These are phyloP conservation scores for Annulohypoxylon bovei DNA, from an alignment of 495 filamentous ascomycete species.

Conservation along the genomic window DNA sequence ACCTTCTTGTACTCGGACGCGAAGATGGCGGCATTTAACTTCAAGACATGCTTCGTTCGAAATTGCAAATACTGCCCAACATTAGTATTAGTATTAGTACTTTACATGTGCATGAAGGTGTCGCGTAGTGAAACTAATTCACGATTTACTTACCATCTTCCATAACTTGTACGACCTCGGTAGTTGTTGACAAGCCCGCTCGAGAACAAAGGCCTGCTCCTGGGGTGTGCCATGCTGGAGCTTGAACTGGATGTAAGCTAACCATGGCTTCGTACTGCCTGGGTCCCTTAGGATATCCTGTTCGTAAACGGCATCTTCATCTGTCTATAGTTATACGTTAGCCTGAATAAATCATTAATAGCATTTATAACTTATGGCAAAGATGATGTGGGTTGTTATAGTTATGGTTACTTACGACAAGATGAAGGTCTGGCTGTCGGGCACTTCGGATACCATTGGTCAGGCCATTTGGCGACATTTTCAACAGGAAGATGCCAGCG, in stretches of 20 bases:
- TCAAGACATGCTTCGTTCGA: constrained; percentile 80
- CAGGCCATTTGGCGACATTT: constrained; percentile 46
- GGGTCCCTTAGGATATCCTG: constrained; percentile 91
- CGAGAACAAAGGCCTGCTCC: constrained; percentile 94
- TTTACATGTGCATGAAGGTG: constrained; percentile 4
- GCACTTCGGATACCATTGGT: constrained; percentile 41
- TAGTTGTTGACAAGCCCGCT: constrained; percentile 87
- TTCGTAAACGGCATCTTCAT: constrained; percentile 93
- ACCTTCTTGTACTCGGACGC: constrained; percentile 88
- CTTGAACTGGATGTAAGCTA: constrained; percentile 94
- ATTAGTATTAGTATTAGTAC: constrained; percentile 34
- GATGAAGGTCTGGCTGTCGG: constrained; percentile 69
- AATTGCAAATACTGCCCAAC: constrained; percentile 81
- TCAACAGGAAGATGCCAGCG: constrained; percentile 29
- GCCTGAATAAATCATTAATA: not conserved
- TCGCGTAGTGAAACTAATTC: constrained; percentile 17
- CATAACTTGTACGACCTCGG: constrained; percentile 98
- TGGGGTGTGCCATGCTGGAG: constrained; percentile 83
- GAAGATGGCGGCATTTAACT: constrained; percentile 85
- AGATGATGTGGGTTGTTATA: not conserved
- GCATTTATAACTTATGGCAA: not conserved
- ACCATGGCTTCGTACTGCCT: constrained; percentile 92
- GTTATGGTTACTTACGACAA: constrained; percentile 74
- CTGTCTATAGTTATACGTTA: constrained; percentile 60
- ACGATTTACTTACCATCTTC: constrained; percentile 78